Conservation (phyloP, 1,139 yeast genomes). For the Torulaspora pretoriensis region DNA sequence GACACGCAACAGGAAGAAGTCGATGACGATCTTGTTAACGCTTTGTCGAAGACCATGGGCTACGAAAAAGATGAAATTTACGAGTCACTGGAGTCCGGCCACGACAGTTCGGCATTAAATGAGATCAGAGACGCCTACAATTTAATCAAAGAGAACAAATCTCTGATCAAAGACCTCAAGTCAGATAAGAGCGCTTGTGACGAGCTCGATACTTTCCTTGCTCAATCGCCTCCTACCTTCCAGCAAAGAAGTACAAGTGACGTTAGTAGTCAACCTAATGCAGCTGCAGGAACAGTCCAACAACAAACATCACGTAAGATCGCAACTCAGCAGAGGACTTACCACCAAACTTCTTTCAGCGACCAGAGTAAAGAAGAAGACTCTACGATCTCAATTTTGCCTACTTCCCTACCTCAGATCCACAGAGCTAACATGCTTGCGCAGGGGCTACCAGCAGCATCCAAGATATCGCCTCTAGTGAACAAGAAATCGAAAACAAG, state of each 20-base stretch:
- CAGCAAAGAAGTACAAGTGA: constrained; percentile 25
- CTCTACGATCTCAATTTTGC: constrained; percentile 80
- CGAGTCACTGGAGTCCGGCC: constrained; percentile 55
- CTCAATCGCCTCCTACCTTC: constrained; percentile 33
- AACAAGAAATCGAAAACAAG: constrained; percentile 86
- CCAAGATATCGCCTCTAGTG: constrained; percentile 68
- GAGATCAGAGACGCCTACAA: constrained; percentile 92
- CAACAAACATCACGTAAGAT: constrained; percentile 15
- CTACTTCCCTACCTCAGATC: constrained; percentile 89
- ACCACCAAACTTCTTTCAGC: constrained; percentile 32
- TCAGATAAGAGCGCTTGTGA: constrained; percentile 44
- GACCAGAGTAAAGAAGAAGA: constrained; percentile 36
- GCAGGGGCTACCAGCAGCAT: constrained; percentile 43
- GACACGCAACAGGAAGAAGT: constrained; percentile 37
- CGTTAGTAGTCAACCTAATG: constrained; percentile 7
- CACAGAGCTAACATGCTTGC: constrained; percentile 92
- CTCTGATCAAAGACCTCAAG: constrained; percentile 61
- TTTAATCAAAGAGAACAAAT: constrained; percentile 78
- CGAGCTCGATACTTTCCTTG: constrained; percentile 41
- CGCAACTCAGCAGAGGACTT: constrained; percentile 32
- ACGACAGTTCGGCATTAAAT: constrained; percentile 46
- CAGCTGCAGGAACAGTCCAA: neutral
- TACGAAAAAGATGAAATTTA: constrained; percentile 83
- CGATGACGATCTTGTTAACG: constrained; percentile 76
- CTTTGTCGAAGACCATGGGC: constrained; percentile 86